Conservation (phyloP, 2,329 filamentous ascomycete species). For the Aspergillus nomiae region DNA sequence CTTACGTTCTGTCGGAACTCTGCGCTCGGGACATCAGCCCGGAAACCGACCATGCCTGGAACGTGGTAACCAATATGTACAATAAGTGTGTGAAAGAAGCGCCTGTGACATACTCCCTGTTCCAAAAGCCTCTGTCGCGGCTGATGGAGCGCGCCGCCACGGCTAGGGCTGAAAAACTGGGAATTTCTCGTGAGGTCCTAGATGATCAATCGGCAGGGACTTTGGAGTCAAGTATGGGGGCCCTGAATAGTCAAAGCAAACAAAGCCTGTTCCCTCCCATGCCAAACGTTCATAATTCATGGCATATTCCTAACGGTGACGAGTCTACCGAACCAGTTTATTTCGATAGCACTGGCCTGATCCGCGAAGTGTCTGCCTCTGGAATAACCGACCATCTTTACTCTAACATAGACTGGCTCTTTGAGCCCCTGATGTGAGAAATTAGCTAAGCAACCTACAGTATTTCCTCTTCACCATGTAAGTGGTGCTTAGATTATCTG, state of each 20-base stretch:
- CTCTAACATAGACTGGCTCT: not conserved
- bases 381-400: not conserved
- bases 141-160: constrained; percentile 20
- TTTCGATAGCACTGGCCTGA: not conserved
- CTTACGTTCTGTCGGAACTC: constrained; percentile 57
- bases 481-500: not conserved
- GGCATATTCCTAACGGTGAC: not conserved
- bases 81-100: constrained; percentile 19
- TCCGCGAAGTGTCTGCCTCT: not conserved
- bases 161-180: not conserved
- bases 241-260: not conserved
- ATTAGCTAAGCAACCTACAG: too few species aligned
- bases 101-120: constrained; percentile 8
- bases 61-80: constrained; percentile 25
- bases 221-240: not conserved
- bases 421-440: not conserved
- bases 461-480: too few species aligned
- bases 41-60: constrained; percentile 26
- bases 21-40: constrained; percentile 35
- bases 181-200: not conserved
- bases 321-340: not conserved
- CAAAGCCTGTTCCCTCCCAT: not conserved
- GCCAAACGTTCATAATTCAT: not conserved
- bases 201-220: not conserved
- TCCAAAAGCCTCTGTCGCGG: constrained; percentile 18